A percentile compares a stretch with the other conserved stretches of the same genome.
These are phyloP conservation scores for Mycena epipterygia DNA, from an alignment of 768 basidiomycete genomes.

Conservation along the genomic window DNA sequence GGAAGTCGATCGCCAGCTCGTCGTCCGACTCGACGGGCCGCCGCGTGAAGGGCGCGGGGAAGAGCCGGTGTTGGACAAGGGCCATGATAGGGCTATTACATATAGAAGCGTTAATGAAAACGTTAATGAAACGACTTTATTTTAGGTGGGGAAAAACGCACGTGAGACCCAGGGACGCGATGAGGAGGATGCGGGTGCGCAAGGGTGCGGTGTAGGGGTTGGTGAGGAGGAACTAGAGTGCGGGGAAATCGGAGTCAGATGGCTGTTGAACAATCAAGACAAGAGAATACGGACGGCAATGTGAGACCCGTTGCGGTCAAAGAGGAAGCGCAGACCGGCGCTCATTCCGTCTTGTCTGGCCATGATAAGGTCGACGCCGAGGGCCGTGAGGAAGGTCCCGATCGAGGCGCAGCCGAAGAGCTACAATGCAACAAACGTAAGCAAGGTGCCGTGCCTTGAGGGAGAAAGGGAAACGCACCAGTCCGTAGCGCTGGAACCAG, in stretches of 20 bases:
- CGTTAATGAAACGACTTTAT: too few relatives aligned
- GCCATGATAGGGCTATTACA: slow-evolving; percentile 58
- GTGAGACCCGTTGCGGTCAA: slow-evolving; percentile 75
- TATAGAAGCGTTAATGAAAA: too few relatives aligned
- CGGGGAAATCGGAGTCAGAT: slow-evolving; percentile 8
- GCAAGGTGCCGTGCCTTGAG: neutral
- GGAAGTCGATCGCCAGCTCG: slow-evolving; percentile 38
- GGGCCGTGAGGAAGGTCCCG: slow-evolving; percentile 70
- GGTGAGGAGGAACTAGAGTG: slow-evolving; percentile 44
- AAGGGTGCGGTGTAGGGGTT: slow-evolving; percentile 65
- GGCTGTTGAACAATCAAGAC: too few relatives aligned
- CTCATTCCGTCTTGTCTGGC: slow-evolving; percentile 75
- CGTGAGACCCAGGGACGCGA: slow-evolving; percentile 68
- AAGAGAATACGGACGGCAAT: slow-evolving; percentile 57
- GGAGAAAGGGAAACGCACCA: slow-evolving; percentile 57
- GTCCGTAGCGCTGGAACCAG: slow-evolving; percentile 60
- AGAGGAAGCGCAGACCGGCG: slow-evolving; percentile 70
- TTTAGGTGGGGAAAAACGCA: slow-evolving; percentile 59
- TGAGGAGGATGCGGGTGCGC: slow-evolving; percentile 64
- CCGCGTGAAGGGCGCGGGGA: slow-evolving; percentile 64
- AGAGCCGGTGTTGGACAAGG: slow-evolving; percentile 65
- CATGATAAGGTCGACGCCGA: slow-evolving; percentile 70
- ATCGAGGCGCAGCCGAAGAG: slow-evolving; percentile 65
- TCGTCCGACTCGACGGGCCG: slow-evolving; percentile 39
- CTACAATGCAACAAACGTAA: slow-evolving; percentile 39